Evolutionary conservation across 305 asterid genomes (phyloP).

Genomic region (Withania somnifera): DNA sequence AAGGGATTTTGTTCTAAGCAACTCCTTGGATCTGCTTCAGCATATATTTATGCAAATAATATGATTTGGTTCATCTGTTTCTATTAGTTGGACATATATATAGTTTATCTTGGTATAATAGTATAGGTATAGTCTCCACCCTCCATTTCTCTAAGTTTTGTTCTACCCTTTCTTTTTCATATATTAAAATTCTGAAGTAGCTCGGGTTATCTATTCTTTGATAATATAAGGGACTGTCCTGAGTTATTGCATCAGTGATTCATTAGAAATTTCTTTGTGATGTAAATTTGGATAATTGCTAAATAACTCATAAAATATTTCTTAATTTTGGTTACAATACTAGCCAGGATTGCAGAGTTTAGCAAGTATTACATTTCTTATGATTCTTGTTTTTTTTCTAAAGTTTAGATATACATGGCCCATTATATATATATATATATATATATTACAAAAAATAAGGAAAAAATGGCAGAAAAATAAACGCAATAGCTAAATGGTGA

Average conservation of each 20-base stretch:
- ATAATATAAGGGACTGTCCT: background rate
- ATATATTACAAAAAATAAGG: too few relatives aligned
- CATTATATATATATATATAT: too few relatives aligned
- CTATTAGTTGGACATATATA: background rate
- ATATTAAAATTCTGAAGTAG: background rate
- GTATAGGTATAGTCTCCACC: background rate
- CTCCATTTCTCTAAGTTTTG: background rate
- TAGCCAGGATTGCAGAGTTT: background rate
- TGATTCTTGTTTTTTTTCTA: background rate
- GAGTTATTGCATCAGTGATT: background rate
- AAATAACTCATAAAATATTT: too few relatives aligned
- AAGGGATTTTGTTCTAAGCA: background rate
- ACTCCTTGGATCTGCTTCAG: background rate
- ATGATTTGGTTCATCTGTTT: background rate
- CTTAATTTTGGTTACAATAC: background rate
- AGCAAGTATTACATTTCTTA: background rate
- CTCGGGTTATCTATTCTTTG: background rate
- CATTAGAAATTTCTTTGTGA: background rate
- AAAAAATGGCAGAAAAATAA: too few relatives aligned
- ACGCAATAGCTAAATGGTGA: too few relatives aligned
- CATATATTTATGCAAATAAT: background rate
- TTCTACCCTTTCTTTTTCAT: background rate
- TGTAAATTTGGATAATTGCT: background rate
- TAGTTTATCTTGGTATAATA: too few relatives aligned
- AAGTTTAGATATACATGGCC: too few relatives aligned